Percentiles rank a stretch among this genome's conserved stretches.
Evolutionary conservation across 495 filamentous ascomycete genomes (phyloP).

Genomic region (Tuber aestivum): DNA sequence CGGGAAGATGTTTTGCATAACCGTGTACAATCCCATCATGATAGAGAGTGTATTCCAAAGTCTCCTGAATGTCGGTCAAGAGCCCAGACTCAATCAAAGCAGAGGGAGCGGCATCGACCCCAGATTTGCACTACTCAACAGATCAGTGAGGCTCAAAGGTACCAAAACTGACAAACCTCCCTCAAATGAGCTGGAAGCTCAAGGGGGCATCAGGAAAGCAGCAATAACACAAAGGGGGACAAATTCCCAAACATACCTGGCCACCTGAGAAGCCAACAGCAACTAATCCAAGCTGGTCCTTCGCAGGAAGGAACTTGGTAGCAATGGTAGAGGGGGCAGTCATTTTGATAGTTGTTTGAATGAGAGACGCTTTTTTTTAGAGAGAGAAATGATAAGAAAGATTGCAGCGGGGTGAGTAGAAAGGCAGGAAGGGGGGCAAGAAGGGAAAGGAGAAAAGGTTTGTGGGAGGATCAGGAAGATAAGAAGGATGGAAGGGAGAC

Average conservation of each 20-base stretch:
- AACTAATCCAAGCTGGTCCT: conserved; percentile 78
- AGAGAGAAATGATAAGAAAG: not conserved
- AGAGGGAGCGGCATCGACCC: conserved; percentile 86
- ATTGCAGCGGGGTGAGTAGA: not conserved
- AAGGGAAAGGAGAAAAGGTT: not conserved
- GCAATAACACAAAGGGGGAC: not conserved
- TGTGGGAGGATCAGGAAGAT: not conserved
- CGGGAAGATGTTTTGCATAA: conserved; percentile 71
- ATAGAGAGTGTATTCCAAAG: conserved; percentile 80
- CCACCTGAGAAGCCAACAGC: conserved; percentile 97
- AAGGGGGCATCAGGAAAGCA: conserved; percentile 5
- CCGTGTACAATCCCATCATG: conserved; percentile 78
- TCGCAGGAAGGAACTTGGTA: conserved; percentile 73
- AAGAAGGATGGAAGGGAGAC: not conserved
- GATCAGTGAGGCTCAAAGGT: not conserved
- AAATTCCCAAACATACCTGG: conserved; percentile 56
- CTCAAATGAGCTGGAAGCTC: conserved; percentile 9
- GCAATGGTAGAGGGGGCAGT: conserved; percentile 65
- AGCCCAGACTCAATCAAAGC: conserved; percentile 87
- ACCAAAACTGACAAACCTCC: not conserved
- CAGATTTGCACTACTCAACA: conserved; percentile 66
- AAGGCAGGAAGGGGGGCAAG: not conserved
- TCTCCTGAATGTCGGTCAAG: conserved; percentile 71
- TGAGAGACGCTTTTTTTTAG: not conserved
- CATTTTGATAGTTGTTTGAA: conserved; percentile 44